These are phyloP conservation scores for Kokia cookei DNA, from an alignment of 441 rosid genomes.

Conservation along the genomic window DNA sequence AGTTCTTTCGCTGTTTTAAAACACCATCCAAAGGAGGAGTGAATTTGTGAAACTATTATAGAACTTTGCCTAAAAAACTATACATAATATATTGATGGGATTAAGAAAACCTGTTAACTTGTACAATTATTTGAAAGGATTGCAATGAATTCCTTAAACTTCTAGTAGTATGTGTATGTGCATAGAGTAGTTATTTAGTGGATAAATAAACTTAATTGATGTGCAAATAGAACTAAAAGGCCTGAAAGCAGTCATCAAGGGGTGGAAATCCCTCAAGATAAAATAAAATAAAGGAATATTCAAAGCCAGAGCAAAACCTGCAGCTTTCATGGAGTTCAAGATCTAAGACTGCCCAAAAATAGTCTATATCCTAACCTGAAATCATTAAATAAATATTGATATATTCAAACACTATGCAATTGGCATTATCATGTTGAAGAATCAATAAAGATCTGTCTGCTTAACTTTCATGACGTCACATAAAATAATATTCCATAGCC, in stretches of 20 bases:
- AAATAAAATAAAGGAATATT: not conserved
- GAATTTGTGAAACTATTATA: not conserved
- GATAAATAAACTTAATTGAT: not conserved
- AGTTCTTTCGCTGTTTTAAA: slow-evolving; percentile 62
- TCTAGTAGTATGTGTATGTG: not conserved
- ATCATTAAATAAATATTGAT: not conserved
- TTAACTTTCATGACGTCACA: not conserved
- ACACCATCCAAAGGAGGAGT: slow-evolving; percentile 2
- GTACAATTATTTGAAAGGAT: not conserved
- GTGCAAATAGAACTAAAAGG: not conserved
- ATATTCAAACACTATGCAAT: not conserved
- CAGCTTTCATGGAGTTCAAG: slow-evolving; percentile 11
- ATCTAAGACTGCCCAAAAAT: slow-evolving; percentile 5
- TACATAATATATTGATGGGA: not conserved
- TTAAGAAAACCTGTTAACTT: not conserved
- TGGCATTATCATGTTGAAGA: not conserved
- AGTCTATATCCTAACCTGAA: not conserved
- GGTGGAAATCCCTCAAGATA: not conserved
- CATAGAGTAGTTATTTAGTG: not conserved
- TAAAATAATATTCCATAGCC: not conserved
- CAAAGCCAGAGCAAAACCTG: not conserved
- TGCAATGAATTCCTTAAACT: not conserved
- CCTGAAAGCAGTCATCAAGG: not conserved
- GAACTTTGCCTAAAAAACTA: not conserved
- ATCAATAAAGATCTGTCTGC: not conserved